Conservation (phyloP, 75 land plant genomes). For the Picea sitchensis region DNA sequence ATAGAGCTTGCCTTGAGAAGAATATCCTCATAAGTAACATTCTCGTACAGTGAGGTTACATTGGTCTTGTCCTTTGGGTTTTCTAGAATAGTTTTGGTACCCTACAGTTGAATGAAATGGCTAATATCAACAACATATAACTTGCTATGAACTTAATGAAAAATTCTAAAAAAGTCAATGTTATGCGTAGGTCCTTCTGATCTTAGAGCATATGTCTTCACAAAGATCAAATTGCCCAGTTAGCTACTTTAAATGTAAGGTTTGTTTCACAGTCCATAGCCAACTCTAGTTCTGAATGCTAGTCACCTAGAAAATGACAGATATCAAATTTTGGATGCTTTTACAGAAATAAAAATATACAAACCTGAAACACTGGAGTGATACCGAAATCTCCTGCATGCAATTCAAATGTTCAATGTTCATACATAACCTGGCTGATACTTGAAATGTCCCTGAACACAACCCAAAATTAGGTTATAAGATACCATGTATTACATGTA, state of each 20-base stretch:
- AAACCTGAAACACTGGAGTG: conserved; percentile 90
- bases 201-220: neutral
- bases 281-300: neutral
- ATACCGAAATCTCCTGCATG: conserved; percentile 91
- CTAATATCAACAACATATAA: neutral
- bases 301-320: neutral
- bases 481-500: too few species aligned
- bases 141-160: neutral
- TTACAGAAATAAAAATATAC: neutral
- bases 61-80: conserved; percentile 76
- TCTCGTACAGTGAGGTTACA: conserved; percentile 69
- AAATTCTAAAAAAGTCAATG: neutral
- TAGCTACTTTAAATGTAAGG: neutral
- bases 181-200: neutral
- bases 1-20: conserved; percentile 63
- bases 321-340: neutral
- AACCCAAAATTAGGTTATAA: too few species aligned
- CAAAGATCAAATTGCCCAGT: neutral
- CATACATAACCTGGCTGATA: conserved; percentile 70
- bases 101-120: conserved; percentile 30
- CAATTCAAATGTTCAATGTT: conserved; percentile 91
- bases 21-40: conserved; percentile 84
- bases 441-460: conserved; percentile 68
- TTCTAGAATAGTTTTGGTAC: conserved; percentile 83
- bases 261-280: neutral